Evolutionary conservation across 225 moss, liverwort and hornwort genomes (phyloP).

Genomic region (Pseudoscleropodium purum): DNA sequence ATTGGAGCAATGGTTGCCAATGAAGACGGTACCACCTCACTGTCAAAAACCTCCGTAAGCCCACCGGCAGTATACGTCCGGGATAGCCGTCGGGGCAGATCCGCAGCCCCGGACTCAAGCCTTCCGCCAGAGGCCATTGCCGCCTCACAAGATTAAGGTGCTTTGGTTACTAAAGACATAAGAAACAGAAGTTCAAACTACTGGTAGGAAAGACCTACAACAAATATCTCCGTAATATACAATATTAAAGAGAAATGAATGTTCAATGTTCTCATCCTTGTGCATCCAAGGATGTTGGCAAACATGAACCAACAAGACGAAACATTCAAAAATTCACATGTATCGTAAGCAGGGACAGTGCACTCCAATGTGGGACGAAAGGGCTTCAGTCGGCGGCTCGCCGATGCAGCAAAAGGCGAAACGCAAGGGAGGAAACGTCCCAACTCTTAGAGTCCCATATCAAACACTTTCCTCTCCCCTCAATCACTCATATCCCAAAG

Average conservation of each 20-base stretch:
- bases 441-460: neutral
- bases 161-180: neutral
- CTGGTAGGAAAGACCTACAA: neutral
- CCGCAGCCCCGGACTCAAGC: slow-evolving; percentile 7
- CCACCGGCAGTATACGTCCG: slow-evolving; percentile 44
- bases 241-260: neutral
- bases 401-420: neutral
- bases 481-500: no score
- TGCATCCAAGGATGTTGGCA: neutral
- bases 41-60: slow-evolving; percentile 65
- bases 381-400: neutral
- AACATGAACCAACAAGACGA: neutral
- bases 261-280: neutral
- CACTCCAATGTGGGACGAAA: neutral
- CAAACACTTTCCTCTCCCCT: neutral
- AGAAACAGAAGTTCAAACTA: neutral
- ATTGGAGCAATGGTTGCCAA: slow-evolving; percentile 80
- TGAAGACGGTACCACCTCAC: slow-evolving; percentile 92
- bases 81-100: slow-evolving; percentile 33
- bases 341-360: neutral
- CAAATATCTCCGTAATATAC: neutral
- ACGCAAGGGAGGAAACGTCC: neutral
- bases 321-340: neutral
- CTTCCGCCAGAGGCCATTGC: slow-evolving; percentile 20
- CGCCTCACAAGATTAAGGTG: neutral